phyloP scores from a whole-genome alignment of 2,329 filamentous ascomycete species.

The Lachnellula cervina region DNA sequence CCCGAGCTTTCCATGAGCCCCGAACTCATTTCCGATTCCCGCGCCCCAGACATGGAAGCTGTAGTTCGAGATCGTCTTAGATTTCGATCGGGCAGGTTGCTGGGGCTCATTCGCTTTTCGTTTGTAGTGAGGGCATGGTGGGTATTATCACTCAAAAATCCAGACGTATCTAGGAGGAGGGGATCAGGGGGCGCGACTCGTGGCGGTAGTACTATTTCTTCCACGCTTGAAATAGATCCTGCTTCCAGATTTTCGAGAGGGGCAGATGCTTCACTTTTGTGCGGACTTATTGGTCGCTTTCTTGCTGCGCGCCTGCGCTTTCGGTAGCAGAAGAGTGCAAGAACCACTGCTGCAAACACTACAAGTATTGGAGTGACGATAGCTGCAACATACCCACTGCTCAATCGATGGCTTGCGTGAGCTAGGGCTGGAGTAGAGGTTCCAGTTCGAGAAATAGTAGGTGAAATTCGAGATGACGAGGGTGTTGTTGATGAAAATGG shows the following conservation, averaged over 20 bases:
- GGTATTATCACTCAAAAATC: conserved; percentile 10
- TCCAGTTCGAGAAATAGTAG: not conserved
- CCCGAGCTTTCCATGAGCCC: conserved; percentile 2
- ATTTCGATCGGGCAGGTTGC: conserved; percentile 2
- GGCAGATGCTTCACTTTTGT: conserved; percentile 24
- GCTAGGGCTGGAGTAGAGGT: not conserved
- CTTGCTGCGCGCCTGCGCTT: conserved; percentile 12
- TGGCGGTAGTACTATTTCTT: conserved; percentile 10
- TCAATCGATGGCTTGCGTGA: conserved; percentile 3
- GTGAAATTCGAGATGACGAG: conserved; percentile 5
- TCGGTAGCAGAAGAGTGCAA: conserved; percentile 19
- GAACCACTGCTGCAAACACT: conserved; percentile 15
- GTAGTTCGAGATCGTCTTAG: conserved; percentile 16
- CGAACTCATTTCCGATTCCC: conserved; percentile 6
- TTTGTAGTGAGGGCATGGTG: conserved; percentile 10
- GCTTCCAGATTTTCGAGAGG: conserved; percentile 13
- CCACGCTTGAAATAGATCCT: conserved; percentile 6
- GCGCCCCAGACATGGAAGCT: conserved; percentile 10
- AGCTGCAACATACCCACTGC: conserved; percentile 19
- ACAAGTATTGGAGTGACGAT: conserved; percentile 21
- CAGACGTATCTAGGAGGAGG: conserved; percentile 23
- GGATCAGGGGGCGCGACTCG: conserved; percentile 14
- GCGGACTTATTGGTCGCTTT: conserved; percentile 1
- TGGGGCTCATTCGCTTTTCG: conserved; percentile 3
- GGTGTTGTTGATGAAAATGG: not conserved